Base-by-base conservation (phyloP, 768 basidiomycete genomes). In the Candolleomyces efflorescens region DNA sequence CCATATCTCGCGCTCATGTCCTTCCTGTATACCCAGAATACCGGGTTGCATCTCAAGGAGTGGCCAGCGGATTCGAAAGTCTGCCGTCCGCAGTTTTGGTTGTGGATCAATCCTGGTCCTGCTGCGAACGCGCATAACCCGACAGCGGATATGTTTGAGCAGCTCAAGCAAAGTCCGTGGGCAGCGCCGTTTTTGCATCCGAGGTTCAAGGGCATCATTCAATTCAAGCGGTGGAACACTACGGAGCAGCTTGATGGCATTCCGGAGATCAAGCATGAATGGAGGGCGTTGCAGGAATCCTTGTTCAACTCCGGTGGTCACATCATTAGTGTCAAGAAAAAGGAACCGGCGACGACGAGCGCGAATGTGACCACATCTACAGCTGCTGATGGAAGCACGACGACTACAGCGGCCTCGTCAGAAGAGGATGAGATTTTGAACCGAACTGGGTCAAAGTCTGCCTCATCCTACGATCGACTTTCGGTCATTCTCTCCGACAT, bases 221-320 rank as follows among this genome's bases (percentile, higher is more conserved):
- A 87, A 64, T 98, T 98, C 82, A 90, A 87, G 71, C 75, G 95
- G 64, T 98, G 95, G 95, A 97, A 98, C 68, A 96, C 95, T 12
- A 97, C 94, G 0, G 94, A 97, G 66, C 94, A 94, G 70, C 80
- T 98, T 17, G 94, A 97, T 66, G 88, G 86, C 9, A 77, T 94
- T 0, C 80, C 86, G 2, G 95, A 98, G 69, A 81, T 96, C 58
- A 86, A 86, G 68, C 84, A 93, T 59, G 92, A 94, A 62, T 97
- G 95, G 94, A 77, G 93, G 41, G 75, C 71, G 1, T 76, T 92
- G 67, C 76, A 81, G 60, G 82, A 83, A 20, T 84, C 80, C 20
- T 76, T 96, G 53, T 96, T 97, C 81, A 97, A 96, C 67, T 90
- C 89, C 9, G 90, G 89, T 7, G 92, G 92, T 9, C 82, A 85